phyloP scores from a whole-genome alignment of 208 protist genomes.

The Porcisia deanei region DNA sequence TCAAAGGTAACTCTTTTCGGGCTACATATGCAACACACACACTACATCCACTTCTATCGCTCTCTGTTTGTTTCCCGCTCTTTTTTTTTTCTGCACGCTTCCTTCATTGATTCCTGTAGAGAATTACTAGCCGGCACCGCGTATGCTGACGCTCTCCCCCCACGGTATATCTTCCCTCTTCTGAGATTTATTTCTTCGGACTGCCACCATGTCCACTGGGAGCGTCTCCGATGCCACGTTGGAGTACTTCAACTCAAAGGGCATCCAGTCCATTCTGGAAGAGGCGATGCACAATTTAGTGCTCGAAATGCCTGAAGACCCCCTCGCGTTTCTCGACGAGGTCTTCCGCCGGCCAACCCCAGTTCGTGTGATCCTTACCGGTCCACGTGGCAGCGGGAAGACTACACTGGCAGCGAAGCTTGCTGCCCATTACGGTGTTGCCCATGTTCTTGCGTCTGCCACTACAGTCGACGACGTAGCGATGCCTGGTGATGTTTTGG shows the following conservation, averaged over 20 bases:
- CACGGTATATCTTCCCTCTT: not conserved
- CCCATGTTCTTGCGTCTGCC: conserved; percentile 85
- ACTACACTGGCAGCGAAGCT: conserved; percentile 87
- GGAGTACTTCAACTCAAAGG: conserved; percentile 74
- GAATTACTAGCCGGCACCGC: not conserved
- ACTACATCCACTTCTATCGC: not conserved
- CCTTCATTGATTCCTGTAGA: not conserved
- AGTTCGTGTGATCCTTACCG: conserved; percentile 73
- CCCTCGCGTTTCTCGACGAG: conserved; percentile 59
- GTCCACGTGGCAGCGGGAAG: conserved; percentile 91
- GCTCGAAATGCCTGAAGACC: conserved; percentile 62
- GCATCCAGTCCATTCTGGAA: conserved; percentile 67
- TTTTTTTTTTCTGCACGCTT: not conserved
- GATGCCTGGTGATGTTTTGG: conserved; percentile 49
- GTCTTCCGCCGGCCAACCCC: conserved; percentile 44
- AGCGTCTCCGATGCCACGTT: conserved; percentile 57
- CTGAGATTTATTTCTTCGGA: not conserved
- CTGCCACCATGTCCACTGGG: conserved; percentile 61
- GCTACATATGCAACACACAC: not conserved
- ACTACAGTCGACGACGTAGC: conserved; percentile 56
- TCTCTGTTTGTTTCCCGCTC: not conserved
- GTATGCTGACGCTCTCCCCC: not conserved
- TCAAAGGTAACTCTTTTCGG: not conserved
- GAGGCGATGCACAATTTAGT: conserved; percentile 82
- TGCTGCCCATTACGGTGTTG: conserved; percentile 75